Evolutionary conservation across 2,329 filamentous ascomycete species (phyloP), one percentile per base, ranked within the genome.

Genomic region (Cladosporium phlei): DNA sequence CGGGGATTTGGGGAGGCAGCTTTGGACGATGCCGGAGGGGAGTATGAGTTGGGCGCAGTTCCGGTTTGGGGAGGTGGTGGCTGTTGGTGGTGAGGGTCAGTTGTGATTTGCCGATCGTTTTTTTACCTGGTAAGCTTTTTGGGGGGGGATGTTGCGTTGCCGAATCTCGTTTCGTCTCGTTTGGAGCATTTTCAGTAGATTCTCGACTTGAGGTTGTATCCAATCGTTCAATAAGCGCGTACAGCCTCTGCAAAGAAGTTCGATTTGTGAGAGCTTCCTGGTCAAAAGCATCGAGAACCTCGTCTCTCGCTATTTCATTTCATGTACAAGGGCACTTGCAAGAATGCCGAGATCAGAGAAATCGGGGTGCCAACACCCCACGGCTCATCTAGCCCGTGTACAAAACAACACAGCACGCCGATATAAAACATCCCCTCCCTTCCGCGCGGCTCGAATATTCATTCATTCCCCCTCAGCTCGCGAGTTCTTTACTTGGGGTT

Each of bases 1-100:
- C 9, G 52, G 54, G 2, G 63, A 65, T 34, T 25, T 27, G 11
- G 65, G 63, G 3, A 56, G 57, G 50, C 54, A 55, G 46, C 22
- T 65, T 9, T 66, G 62, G 61, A 65, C 63, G 11, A 43, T 64
- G 48, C 53, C 60, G 5, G 59, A 66, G 38, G 64, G 62, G 3
- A 59, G 59, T 45, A 56, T 66, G 61, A 57, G 54, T 24, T 67
- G 63, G 63, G 63, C 60, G 25, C 60, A 64, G 51, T 66, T 54
- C 51, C 54, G 64, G 2, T 67, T 66, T 49, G 60, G 38, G 20
- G 37, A 48, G 19, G 37, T 48, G n/a, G 38, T 11, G 20, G 38
- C 28, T 34, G 16, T 12, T 27, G 37, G 45, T 34, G 28, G 16
- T 44, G 16, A 21, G 27, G 9, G 19, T 21, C 14, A 3, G 16